phyloP scores from a whole-genome alignment of 257 asterid genomes.

The Gentiana macrophylla region DNA sequence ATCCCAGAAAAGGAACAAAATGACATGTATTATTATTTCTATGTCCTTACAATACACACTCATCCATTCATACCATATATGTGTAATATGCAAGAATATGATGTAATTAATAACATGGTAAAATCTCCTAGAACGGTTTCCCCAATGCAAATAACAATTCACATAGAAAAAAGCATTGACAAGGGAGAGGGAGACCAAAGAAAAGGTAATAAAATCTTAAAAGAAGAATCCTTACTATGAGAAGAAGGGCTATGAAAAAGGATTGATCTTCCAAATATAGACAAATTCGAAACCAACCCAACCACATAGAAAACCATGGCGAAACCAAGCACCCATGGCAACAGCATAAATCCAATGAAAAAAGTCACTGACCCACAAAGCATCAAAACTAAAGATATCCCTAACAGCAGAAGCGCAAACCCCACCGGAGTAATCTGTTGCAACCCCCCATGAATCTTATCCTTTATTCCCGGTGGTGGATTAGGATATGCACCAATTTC shows the following conservation, averaged over 20 bases:
- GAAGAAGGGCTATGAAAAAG: conserved; percentile 25
- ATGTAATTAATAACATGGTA: no score
- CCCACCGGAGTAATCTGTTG: conserved; percentile 69
- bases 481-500: neutral
- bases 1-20: no score
- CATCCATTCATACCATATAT: no score
- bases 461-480: neutral
- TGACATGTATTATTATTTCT: no score
- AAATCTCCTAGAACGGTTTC: no score
- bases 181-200: neutral
- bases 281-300: conserved; percentile 69
- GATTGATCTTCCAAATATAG: conserved; percentile 69
- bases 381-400: conserved; percentile 67
- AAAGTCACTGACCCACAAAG: conserved; percentile 84
- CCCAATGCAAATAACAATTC: neutral
- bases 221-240: conserved; percentile 39
- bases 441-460: conserved; percentile 18
- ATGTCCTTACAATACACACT: no score
- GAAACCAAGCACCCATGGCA: conserved; percentile 95
- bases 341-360: conserved; percentile 76
- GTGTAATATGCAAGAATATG: no score
- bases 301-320: conserved; percentile 56
- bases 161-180: neutral
- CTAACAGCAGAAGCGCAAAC: conserved; percentile 63
- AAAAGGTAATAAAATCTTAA: conserved; percentile 23